Evolutionary conservation across 768 basidiomycete genomes (phyloP), one percentile per base, ranked within the genome.

Genomic region (Hygrophorus pudorinus): DNA sequence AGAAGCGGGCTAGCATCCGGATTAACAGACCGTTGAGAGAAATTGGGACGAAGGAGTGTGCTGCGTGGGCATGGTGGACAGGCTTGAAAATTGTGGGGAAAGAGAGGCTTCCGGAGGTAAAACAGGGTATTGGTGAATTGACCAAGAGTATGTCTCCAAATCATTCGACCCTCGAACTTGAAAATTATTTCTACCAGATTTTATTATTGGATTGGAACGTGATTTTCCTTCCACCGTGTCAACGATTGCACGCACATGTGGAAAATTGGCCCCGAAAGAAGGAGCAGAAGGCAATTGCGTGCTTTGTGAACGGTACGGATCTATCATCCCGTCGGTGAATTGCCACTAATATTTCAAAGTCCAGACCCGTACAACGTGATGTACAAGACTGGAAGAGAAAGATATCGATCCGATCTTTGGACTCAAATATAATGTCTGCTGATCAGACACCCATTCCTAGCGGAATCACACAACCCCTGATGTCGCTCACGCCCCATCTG

Each of bases 161-260:
- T 44, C n/a, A 18, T 4, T 29, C 14, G 24, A 21, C 12, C 28
- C 9, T 38, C 41, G 16, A 16, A 24, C 7, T 24, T 21, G 13
- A 43, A 16, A 33, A 11, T 27, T 17, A 38, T 21, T 12, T 31
- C 38, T 30, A 9, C 9, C 45, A 88, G 88, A 81, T 57, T 91
- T 90, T 52, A 85, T 91, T 45, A 61, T 82, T 14, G 81, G 85
- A 2, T 57, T 91, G 21, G 88, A 91, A 60, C 76, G 72, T 41
- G 80, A 89, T 57, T 91, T 83, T 57, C 88, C 88, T 3, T 86
- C 87, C 0, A 91, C 88, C 0, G 88, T 90, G 9, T 88, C 85
- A 6, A 79, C 88, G 0, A 84, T 91, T 40, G 78, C 78, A 17
- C 75, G 83, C 29, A 90, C 88, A 1, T 86, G 84, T 53, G 78